Evolutionary conservation across 2,329 filamentous ascomycete species (phyloP), one percentile per base, ranked within the genome.

Genomic region (Cercospora zeae-maydis): DNA sequence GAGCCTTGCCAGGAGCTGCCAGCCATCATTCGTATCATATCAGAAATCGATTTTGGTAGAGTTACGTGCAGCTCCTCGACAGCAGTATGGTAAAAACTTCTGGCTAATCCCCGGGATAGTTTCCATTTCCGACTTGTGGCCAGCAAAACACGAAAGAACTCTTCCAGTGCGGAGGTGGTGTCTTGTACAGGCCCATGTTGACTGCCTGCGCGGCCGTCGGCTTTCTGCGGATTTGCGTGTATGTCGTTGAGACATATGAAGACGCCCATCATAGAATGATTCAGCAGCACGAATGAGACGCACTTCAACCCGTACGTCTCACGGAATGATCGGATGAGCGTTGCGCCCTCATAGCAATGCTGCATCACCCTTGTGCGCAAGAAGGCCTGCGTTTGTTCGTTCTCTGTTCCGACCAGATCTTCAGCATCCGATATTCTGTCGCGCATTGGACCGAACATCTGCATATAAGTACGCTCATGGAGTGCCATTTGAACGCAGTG

Each of bases 71-170:
- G 11, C 14, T 59, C 57, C 27, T 52, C 57, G 2, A 51, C 54
- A 13, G 59, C 59, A 16, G 59, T 55, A 37, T 61, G 36, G 16
- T 56, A 61, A 7, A 52, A 37, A 7, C 34, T 56, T n/a, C 16
- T 14, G 5, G 52, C 37, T 21, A 61, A 24, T 11, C 59, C 59
- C 8, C 51, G 59, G 11, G 59, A 55, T 1, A 61, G 51, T 5
- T 52, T 55, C 59, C 59, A 61, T 45, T 51, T 45, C 11, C 52
- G 34, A 27, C 59, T 61, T 11, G 59, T 61, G n/a, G 59, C 51
- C 2, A 56, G 51, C 11, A 47, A 19, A 6, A 61, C 27, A n/a
- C 59, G 59, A 19, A 61, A 61, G 36, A 61, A 55, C 19, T 61
- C 59, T n/a, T 61, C 59, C 16, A 61, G 51, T 11, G 59, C 59